Evolutionary conservation across 2,329 filamentous ascomycete species (phyloP).

Genomic region (Rachicladosporium sp.): DNA sequence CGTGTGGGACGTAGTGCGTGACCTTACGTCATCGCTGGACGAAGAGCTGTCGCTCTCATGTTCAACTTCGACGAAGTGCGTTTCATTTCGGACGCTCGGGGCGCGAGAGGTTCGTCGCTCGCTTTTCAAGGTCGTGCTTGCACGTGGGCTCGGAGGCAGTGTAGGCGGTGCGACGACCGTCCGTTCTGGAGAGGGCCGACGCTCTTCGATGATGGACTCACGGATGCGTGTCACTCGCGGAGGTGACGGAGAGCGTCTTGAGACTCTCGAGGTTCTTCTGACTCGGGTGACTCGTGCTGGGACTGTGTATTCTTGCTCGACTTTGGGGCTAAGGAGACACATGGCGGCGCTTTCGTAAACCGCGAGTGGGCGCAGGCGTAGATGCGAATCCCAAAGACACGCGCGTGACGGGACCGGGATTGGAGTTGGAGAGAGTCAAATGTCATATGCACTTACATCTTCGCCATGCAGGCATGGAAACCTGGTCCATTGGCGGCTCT

Average conservation of each 20-base stretch:
- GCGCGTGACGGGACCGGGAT: no score
- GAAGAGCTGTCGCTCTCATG: conserved; percentile 13
- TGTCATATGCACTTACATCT: no score
- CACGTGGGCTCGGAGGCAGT: conserved; percentile 9
- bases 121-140: conserved; percentile 9
- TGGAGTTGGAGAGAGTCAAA: no score
- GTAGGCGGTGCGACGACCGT: conserved; percentile 6
- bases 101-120: conserved; percentile 20
- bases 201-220: conserved; percentile 13
- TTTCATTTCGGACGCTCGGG: conserved; percentile 19
- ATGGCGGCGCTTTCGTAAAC: conserved; percentile 15
- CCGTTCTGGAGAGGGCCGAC: conserved; percentile 6
- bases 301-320: conserved; percentile 27
- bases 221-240: conserved; percentile 10
- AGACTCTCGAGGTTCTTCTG: conserved; percentile 16
- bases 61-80: conserved; percentile 35
- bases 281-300: conserved; percentile 25
- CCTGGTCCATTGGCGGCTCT: no score
- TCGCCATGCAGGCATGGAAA: no score
- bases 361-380: no score
- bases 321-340: conserved; percentile 36
- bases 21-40: conserved; percentile 19
- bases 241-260: conserved; percentile 16
- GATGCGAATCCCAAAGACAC: no score
- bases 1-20: conserved; percentile 15